Evolutionary conservation across 2,329 filamentous ascomycete species (phyloP).

Genomic region (Botrytis medusae): DNA sequence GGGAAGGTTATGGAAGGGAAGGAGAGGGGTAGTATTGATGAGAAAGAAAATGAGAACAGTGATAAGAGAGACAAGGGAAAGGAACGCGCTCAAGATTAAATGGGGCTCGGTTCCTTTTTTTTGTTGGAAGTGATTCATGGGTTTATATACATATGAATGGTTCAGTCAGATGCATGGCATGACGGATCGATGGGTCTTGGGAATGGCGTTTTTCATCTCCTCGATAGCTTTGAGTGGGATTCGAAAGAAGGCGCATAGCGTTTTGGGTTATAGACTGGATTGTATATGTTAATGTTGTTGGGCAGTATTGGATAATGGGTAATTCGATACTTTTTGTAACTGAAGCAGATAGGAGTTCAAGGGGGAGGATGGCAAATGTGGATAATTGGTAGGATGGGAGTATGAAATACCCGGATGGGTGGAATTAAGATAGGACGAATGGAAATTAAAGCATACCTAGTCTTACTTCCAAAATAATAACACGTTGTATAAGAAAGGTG

Average conservation of each 20-base stretch:
- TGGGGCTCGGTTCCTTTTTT: too few species aligned
- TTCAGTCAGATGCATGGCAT: neutral
- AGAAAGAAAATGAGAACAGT: neutral
- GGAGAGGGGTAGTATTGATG: constrained; percentile 25
- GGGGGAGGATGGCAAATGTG: neutral
- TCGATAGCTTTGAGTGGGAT: constrained; percentile 3
- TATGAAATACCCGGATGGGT: neutral
- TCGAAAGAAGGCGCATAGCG: neutral
- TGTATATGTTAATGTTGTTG: neutral
- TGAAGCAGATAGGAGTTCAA: neutral
- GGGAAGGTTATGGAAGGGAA: constrained; percentile 29
- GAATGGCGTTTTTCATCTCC: neutral
- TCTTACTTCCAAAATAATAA: neutral
- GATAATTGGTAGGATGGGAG: neutral
- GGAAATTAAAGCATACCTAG: neutral
- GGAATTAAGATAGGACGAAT: neutral
- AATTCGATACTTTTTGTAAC: neutral
- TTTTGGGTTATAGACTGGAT: neutral
- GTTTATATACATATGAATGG: neutral
- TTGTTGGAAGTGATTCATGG: neutral
- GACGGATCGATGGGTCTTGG: neutral
- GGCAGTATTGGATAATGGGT: neutral
- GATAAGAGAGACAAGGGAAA: neutral
- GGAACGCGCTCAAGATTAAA: neutral
- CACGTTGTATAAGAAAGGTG: neutral